Evolutionary conservation across 2,329 filamentous ascomycete species (phyloP), one percentile per base, ranked within the genome.

Genomic region (Xenoacremonium recifei): DNA sequence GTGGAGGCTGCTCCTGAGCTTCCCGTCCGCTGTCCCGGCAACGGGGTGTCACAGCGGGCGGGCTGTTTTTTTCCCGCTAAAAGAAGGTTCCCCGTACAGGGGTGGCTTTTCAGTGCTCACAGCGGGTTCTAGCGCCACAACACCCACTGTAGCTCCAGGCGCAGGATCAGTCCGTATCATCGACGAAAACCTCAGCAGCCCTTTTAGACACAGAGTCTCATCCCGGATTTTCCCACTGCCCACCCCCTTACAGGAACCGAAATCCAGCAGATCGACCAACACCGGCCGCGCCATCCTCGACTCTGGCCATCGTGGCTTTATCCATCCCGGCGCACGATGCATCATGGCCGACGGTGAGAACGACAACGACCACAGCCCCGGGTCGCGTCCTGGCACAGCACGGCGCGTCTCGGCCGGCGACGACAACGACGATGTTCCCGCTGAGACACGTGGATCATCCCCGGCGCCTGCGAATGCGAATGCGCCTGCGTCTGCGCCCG

Each of bases 341-440:
- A 59, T 55, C 59, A 69, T 69, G 67, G 61, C 63, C 47, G 53
- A 58, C 51, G 60, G 62, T 58, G 61, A 65, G 48, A 50, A 45
- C 31, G 48, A 45, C 44, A 44, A 47, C 49, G 47, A 55, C 48
- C 31, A 45, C 38, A 53, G 39, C 47, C 33, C 46, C 38, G 51
- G 43, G 29, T 53, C 55, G 47, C 54, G 51, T 47, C 53, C 53
- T 16, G 37, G 48, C 23, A 56, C 61, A 42, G 48, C 49, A 38
- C 55, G 45, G 50, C 57, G 57, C 55, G 53, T 55, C 34, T 50
- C 53, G 20, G 41, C 39, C 35, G 47, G 39, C 29, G 41, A 40
- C 35, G 47, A 40, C 29, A 37, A 50, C 30, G 44, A 47, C 30
- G 21, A 37, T 40, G 42, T 44, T 33, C 12, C 19, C 23, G 33